Conservation (phyloP, 495 filamentous ascomycete genomes). For the Talaromyces ruber region DNA sequence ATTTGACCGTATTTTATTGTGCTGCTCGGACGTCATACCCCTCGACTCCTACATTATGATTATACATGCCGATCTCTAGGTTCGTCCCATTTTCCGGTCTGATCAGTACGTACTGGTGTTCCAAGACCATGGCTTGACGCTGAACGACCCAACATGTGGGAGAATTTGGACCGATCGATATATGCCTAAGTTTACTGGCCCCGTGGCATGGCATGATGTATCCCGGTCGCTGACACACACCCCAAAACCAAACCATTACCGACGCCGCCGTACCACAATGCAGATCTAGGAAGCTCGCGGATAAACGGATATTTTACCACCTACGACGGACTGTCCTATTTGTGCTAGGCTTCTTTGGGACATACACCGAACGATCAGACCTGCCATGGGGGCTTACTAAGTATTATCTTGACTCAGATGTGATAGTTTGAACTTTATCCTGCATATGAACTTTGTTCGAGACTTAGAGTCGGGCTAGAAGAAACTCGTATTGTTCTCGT, state of each 20-base stretch:
- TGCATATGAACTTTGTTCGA: too few relatives aligned
- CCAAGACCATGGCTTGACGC: too few relatives aligned
- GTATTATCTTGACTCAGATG: not conserved
- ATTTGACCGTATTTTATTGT: not conserved
- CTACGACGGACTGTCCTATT: too few relatives aligned
- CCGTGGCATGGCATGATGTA: not conserved
- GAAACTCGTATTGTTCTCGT: not conserved
- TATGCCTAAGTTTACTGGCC: not conserved
- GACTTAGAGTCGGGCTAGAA: not conserved
- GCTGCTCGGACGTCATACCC: not conserved
- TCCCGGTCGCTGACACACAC: not conserved
- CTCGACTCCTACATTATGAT: not conserved
- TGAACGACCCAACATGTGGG: too few relatives aligned
- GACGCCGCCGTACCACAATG: not conserved
- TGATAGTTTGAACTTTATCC: not conserved
- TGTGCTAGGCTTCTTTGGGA: not conserved
- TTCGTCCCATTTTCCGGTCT: not conserved
- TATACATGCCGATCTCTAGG: not conserved
- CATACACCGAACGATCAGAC: not conserved
- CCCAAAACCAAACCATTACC: too few relatives aligned
- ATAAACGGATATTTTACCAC: not conserved
- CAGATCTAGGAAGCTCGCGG: not conserved
- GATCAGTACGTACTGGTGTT: too few relatives aligned
- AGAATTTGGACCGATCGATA: not conserved
- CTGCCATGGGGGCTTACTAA: not conserved